Base-by-base conservation (phyloP, 805 yeast species). In the Metschnikowia santaceciliae region DNA sequence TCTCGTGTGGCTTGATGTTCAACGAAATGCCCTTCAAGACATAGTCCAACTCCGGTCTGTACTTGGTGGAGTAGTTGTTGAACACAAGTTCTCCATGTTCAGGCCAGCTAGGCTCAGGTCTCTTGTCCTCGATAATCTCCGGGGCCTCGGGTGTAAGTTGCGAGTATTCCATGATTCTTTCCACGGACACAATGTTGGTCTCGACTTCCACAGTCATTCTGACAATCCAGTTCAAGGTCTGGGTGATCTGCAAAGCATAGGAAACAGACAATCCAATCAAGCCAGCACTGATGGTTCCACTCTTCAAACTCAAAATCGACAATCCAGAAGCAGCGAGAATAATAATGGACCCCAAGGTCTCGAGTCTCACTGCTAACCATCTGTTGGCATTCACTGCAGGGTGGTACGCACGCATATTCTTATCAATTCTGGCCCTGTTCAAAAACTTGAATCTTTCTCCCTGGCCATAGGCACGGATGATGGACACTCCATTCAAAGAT, bases 191-290 rank as follows among this genome's bases (percentile, higher is more conserved):
- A 72, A 94, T 91, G 69, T 90, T 92, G 11, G 97, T 90, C 69
- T 94, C 99, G 42, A 94, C 96, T 61, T 94, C 99, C 41, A 94
- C 99, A 0, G 97, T 89, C 98, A 91, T 92, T 72, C 99, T 81
- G 32, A 94, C 98, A 69, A 94, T 90, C 97, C 97, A 92, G 68
- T 90, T 92, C 69, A 94, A 79, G 0, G 96, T 80, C 69, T 90
- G 96, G 0, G 99, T 94, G 54, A 91, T 80, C 68, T 90, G 96
- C 55, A 94, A 76, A 2, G 99, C 92, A 69, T 94, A 95, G 43
- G 96, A 86, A 60, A 94, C 87, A 20, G 96, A 86, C 61, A 94
- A 77, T 76, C 99, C 99, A 62, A 91, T 91, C 64, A 88, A 72
- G 70, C 99, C 99, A 15, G 97, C 90, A 19, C 90, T 80, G 30